Percentiles rank a stretch among this genome's conserved stretches.
phyloP scores from a whole-genome alignment of 768 basidiomycete genomes.

The Cystofilobasidium bisporidii region DNA sequence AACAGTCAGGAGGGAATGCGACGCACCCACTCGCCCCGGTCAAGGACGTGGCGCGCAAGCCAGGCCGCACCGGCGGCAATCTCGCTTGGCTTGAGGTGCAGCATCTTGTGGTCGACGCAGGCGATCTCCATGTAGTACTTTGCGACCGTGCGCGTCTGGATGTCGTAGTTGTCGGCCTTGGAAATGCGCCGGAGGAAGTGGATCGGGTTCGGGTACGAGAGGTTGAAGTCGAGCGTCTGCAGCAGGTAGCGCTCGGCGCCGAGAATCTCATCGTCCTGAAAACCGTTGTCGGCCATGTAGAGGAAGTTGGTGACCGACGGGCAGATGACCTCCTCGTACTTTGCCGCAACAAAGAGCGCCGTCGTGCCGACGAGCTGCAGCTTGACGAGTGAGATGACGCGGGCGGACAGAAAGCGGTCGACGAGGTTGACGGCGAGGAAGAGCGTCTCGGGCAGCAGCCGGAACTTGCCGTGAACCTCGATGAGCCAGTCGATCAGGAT shows the following conservation, averaged over 20 bases:
- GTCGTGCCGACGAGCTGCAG: slow-evolving; percentile 85
- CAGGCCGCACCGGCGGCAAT: slow-evolving; percentile 77
- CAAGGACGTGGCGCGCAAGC: slow-evolving; percentile 69
- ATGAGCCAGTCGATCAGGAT: slow-evolving; percentile 89
- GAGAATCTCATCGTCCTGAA: slow-evolving; percentile 67
- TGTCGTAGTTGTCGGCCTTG: slow-evolving; percentile 87
- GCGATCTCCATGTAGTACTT: slow-evolving; percentile 87
- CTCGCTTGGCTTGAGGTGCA: slow-evolving; percentile 63
- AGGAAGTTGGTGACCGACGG: slow-evolving; percentile 75
- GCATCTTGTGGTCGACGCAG: slow-evolving; percentile 66
- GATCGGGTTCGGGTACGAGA: slow-evolving; percentile 79
- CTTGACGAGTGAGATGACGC: slow-evolving; percentile 68
- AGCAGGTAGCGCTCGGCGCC: slow-evolving; percentile 83
- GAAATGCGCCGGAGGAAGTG: slow-evolving; percentile 78
- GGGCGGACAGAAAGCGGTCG: slow-evolving; percentile 57
- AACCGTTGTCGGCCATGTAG: slow-evolving; percentile 66
- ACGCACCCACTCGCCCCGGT: slow-evolving; percentile 66
- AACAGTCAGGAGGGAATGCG: background rate
- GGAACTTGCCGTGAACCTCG: slow-evolving; percentile 78
- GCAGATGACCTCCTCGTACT: slow-evolving; percentile 85
- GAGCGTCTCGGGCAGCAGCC: slow-evolving; percentile 77
- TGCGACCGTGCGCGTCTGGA: slow-evolving; percentile 71
- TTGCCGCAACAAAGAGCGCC: slow-evolving; percentile 76
- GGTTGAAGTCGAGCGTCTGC: slow-evolving; percentile 72
- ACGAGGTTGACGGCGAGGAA: slow-evolving; percentile 79